Base-by-base conservation (phyloP, 805 yeast species). In the Citeromyces nyonsensis region DNA sequence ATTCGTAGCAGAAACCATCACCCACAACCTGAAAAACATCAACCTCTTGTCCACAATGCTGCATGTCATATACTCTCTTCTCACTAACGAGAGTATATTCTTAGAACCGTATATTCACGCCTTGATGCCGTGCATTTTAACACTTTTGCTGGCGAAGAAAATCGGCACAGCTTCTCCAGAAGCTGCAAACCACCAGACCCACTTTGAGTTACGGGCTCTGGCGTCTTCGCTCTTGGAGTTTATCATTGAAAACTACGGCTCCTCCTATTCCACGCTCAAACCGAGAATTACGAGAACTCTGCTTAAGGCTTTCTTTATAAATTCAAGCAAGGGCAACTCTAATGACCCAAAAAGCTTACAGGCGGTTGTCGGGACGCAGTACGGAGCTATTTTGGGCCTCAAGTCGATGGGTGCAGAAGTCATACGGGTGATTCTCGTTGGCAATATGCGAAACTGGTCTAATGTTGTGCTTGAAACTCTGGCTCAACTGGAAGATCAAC, bases 61-160 rank as follows among this genome's bases (percentile, higher is more conserved):
- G 38, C 93, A 84, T 51, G 85, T 85, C 39, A 72, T 88, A 9
- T 80, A 83, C 37, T 85, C 97, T 0, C 61, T 91, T 22, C 63
- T 85, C 32, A 73, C 78, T 28, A 91, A 91, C 54, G 73, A 73
- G 34, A 76, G 94, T 13, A 73, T 91, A 26, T 88, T 85, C 44
- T 63, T 88, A 38, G 96, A 88, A 42, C 98, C 97, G 8, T 88
- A 88, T 47, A 84, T 91, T 30, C 98, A 93, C 57, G 88, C 95
- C 1, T 59, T 91, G 43, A 84, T 91, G 82, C 98, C 99, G n/a
- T 83, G 95, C 38, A 77, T 91, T 24, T 63, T 91, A 41, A 91
- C 99, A 0, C 63, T 88, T 13, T 63, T 91, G 29, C 64, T 91
- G 32, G 96, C 97, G 2, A 85, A 85, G 46, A 71, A 82, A 38